A percentile compares a stretch with the other conserved stretches of the same genome.
Evolutionary conservation across 2,329 filamentous ascomycete species (phyloP).

Genomic region (Stagonosporopsis cucurbitacearum): DNA sequence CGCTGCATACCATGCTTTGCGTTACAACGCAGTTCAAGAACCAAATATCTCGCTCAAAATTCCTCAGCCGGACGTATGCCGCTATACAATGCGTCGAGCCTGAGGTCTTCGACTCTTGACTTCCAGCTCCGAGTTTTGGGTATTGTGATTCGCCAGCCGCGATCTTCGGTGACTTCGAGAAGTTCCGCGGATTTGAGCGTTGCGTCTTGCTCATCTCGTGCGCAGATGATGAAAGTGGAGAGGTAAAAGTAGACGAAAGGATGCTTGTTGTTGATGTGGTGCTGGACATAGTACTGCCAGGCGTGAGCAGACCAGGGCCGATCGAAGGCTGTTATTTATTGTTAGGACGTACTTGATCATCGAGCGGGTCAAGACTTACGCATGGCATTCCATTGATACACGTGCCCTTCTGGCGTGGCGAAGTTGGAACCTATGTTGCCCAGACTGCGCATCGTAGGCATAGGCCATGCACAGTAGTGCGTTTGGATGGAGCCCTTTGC

Average conservation of each 20-base stretch:
- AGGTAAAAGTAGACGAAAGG: conserved; percentile 39
- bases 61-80: conserved; percentile 28
- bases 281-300: conserved; percentile 41
- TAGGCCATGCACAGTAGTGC: conserved; percentile 43
- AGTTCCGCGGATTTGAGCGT: conserved; percentile 23
- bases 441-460: conserved; percentile 34
- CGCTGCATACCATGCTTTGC: not conserved
- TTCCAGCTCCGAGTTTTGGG: conserved; percentile 28
- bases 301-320: conserved; percentile 35
- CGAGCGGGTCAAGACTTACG: conserved; percentile 21
- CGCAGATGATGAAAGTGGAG: conserved; percentile 39
- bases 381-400: conserved; percentile 43
- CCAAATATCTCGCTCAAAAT: not conserved
- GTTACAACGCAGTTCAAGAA: too few species aligned
- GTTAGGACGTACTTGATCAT: not conserved
- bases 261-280: conserved; percentile 39
- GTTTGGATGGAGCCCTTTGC: conserved; percentile 38
- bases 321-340: conserved; percentile 33
- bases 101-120: conserved; percentile 23
- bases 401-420: conserved; percentile 37
- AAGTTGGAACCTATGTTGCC: conserved; percentile 32
- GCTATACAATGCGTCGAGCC: conserved; percentile 27
- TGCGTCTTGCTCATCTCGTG: conserved; percentile 21
- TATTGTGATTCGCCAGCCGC: conserved; percentile 30
- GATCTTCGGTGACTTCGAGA: conserved; percentile 33